Conservation (phyloP, 495 filamentous ascomycete genomes). For the Collariella sp. region DNA sequence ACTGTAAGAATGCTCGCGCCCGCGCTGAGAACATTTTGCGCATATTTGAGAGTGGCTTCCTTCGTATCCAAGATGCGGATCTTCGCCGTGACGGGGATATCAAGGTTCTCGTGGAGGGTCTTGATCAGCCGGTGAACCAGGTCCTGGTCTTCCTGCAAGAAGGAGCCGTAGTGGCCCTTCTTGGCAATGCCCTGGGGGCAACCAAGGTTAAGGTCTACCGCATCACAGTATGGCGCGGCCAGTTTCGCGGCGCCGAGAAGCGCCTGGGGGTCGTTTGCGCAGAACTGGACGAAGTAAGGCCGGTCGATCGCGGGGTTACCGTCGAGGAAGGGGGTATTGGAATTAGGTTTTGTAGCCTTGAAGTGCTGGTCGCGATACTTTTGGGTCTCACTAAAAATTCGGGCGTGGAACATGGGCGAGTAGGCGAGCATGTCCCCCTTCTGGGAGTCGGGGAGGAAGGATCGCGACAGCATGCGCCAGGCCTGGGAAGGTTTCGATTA, state of each 20-base stretch:
- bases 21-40: constrained; percentile 74
- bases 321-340: constrained; percentile 55
- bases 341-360: constrained; percentile 45
- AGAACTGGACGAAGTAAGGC: constrained; percentile 93
- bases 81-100: constrained; percentile 86
- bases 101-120: constrained; percentile 59
- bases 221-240: constrained; percentile 80
- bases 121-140: constrained; percentile 73
- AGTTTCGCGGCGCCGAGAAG: constrained; percentile 67
- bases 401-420: constrained; percentile 91
- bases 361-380: constrained; percentile 71
- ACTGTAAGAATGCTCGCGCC: constrained; percentile 90
- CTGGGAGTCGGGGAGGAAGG: constrained; percentile 62
- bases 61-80: constrained; percentile 82
- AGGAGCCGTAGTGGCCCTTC: constrained; percentile 85
- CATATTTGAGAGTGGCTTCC: constrained; percentile 82
- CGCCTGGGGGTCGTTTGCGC: constrained; percentile 75
- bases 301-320: constrained; percentile 76
- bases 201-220: constrained; percentile 94
- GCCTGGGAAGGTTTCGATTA: constrained; percentile 46
- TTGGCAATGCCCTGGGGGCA: constrained; percentile 94
- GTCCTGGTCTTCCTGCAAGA: constrained; percentile 86
- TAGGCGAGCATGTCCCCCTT: constrained; percentile 63
- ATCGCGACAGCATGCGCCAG: constrained; percentile 90
- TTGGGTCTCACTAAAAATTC: constrained; percentile 64